Evolutionary conservation across 2,329 filamentous ascomycete genomes (phyloP).

Genomic region (Colletotrichum navitas): DNA sequence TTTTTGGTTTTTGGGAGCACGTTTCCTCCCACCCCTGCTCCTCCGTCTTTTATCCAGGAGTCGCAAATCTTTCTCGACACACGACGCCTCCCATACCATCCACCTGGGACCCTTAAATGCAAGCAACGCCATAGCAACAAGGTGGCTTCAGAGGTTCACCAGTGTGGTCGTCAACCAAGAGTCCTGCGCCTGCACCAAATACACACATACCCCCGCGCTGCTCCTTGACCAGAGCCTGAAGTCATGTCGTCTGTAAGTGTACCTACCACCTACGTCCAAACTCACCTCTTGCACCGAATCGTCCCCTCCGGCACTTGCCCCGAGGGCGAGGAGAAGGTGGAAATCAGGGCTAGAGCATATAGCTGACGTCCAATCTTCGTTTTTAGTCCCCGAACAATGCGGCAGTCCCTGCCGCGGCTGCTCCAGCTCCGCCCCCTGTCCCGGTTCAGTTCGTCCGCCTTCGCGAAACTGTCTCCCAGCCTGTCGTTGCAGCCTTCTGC

Average conservation of each 20-base stretch:
- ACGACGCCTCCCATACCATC: background rate
- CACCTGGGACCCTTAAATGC: conserved; percentile 36
- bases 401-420: conserved; percentile 26
- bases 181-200: conserved; percentile 22
- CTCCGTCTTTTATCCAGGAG: background rate
- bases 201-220: conserved; percentile 24
- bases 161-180: conserved; percentile 32
- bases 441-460: conserved; percentile 48
- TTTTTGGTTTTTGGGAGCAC: conserved; percentile 22
- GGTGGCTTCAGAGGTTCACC: conserved; percentile 38
- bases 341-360: background rate
- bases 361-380: background rate
- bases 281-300: too few relatives aligned
- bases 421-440: conserved; percentile 5
- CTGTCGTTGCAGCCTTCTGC: conserved; percentile 91
- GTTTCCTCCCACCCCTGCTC: conserved; percentile 7
- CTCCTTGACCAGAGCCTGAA: conserved; percentile 38
- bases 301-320: background rate
- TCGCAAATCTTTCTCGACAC: conserved; percentile 10
- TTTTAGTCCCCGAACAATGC: conserved; percentile 26
- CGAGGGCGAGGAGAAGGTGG: background rate
- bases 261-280: background rate
- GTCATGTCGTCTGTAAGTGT: conserved; percentile 40
- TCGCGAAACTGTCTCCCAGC: conserved; percentile 76
- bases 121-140: conserved; percentile 32